Evolutionary conservation across 805 yeast genomes (phyloP), one percentile per base, ranked within the genome.

Genomic region (Barnettozyma sucrosica): DNA sequence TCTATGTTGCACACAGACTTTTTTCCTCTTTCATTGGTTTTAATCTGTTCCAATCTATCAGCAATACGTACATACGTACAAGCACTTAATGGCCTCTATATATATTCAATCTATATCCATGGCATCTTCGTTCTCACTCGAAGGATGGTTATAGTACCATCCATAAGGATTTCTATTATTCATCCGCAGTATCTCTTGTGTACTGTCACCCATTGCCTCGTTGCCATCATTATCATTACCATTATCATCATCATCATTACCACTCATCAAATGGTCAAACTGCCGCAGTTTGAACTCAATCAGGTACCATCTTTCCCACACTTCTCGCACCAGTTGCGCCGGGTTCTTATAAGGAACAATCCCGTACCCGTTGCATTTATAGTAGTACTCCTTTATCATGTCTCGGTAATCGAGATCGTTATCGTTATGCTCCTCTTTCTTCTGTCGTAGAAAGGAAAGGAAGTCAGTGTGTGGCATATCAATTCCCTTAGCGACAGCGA

Each of bases 231-330:
- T 23, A 23, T 23, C 25, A 23, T 8, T 8, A 6, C 25, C 25
- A 23, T 23, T 23, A 8, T 23, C 25, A 28, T 40, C 24, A 13
- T 28, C 9, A 25, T 41, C 37, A 41, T 51, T 48, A 26, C 46
- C 53, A 41, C 42, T 45, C 51, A 54, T 51, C 18, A 48, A 34
- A 41, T 47, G 33, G 41, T 49, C 47, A 16, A 50, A 46, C 24
- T 51, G 47, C 26, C 49, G 43, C 14, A 43, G 41, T 34, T 48
- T 48, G 30, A 46, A 57, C 18, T 52, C 51, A 4, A 52, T 42
- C 21, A 48, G 44, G 45, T 51, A 55, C 72, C 72, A 68, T 3
- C 34, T 42, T 6, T 56, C 49, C 72, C 72, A 68, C 8, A 44
- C 33, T 6, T 9, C 18, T 10, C 36, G 19, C 18, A 47, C 47